These are phyloP conservation scores for Exidia glandulosa DNA, from an alignment of 768 basidiomycete species.

Conservation along the genomic window DNA sequence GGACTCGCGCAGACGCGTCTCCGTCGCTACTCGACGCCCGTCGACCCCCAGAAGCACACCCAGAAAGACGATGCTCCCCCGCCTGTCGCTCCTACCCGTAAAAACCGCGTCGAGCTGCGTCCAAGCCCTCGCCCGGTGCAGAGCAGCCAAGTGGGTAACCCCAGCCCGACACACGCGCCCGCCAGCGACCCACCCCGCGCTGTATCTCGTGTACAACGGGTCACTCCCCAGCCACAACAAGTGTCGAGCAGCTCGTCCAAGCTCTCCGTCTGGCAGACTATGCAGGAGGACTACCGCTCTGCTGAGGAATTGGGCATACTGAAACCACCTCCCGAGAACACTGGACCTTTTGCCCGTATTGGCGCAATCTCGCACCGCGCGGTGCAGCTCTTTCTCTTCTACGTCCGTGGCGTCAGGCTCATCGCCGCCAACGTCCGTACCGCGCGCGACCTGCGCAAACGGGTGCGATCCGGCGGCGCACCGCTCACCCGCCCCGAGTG, in stretches of 20 bases:
- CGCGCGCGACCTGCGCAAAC: constrained; percentile 40
- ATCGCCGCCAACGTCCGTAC: constrained; percentile 52
- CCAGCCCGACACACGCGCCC: background rate
- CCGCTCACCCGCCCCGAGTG: constrained; percentile 57
- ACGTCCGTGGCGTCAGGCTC: constrained; percentile 63
- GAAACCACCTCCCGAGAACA: constrained; percentile 49
- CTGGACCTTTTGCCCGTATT: constrained; percentile 41
- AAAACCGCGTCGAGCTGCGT: constrained; percentile 45
- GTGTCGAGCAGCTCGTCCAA: background rate
- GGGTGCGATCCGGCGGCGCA: constrained; percentile 48
- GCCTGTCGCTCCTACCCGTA: constrained; percentile 9
- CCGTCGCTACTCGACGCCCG: background rate
- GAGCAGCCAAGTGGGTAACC: background rate
- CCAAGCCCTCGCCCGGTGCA: constrained; percentile 39
- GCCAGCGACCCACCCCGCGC: background rate
- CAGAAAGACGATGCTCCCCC: constrained; percentile 3
- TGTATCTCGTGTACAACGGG: too few relatives aligned
- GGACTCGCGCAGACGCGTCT: background rate
- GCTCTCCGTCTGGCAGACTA: constrained; percentile 34
- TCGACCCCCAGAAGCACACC: background rate
- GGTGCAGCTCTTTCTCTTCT: constrained; percentile 50
- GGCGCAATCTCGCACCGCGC: constrained; percentile 30
- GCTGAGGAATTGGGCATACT: constrained; percentile 63
- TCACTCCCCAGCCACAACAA: too few relatives aligned
- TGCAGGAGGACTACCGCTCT: constrained; percentile 50